Evolutionary conservation across 768 basidiomycete genomes (phyloP).

Genomic region (Hemileccinum impolitum): DNA sequence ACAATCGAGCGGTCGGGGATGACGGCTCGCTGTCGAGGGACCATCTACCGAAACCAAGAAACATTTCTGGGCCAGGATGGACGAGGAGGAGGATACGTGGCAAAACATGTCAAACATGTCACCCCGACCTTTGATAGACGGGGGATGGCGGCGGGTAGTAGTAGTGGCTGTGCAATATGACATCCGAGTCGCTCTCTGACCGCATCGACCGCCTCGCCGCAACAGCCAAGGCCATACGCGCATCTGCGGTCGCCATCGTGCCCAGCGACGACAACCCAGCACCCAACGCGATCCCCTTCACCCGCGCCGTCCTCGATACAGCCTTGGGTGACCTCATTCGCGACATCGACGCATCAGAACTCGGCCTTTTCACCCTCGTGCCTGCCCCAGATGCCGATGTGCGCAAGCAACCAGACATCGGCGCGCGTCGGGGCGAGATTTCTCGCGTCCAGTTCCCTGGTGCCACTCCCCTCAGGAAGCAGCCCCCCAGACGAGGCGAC

Average conservation of each 20-base stretch:
- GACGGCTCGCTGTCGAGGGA: conserved; percentile 22
- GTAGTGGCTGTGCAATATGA: conserved; percentile 42
- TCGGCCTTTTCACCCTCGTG: conserved; percentile 70
- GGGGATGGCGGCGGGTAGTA: not conserved
- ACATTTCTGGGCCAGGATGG: conserved; percentile 16
- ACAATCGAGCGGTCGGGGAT: conserved; percentile 6
- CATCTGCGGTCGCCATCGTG: conserved; percentile 38
- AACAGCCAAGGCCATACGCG: conserved; percentile 49
- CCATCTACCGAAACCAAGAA: conserved; percentile 20
- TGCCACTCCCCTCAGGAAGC: conserved; percentile 64
- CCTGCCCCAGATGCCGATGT: conserved; percentile 32
- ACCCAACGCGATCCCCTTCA: conserved; percentile 40
- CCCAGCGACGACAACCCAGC: conserved; percentile 17
- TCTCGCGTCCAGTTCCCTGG: conserved; percentile 64
- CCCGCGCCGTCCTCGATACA: conserved; percentile 59
- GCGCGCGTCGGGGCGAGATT: conserved; percentile 40
- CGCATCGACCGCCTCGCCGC: conserved; percentile 63
- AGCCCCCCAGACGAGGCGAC: conserved; percentile 39
- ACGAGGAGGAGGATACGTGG: conserved; percentile 3
- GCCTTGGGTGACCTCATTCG: conserved; percentile 74
- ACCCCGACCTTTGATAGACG: conserved; percentile 23
- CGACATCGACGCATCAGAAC: conserved; percentile 73
- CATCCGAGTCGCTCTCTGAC: conserved; percentile 59
- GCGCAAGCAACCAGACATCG: conserved; percentile 26
- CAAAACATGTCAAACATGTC: conserved; percentile 7